phyloP scores from a whole-genome alignment of 805 yeast species.

The Saccharomycopsis microspora region DNA sequence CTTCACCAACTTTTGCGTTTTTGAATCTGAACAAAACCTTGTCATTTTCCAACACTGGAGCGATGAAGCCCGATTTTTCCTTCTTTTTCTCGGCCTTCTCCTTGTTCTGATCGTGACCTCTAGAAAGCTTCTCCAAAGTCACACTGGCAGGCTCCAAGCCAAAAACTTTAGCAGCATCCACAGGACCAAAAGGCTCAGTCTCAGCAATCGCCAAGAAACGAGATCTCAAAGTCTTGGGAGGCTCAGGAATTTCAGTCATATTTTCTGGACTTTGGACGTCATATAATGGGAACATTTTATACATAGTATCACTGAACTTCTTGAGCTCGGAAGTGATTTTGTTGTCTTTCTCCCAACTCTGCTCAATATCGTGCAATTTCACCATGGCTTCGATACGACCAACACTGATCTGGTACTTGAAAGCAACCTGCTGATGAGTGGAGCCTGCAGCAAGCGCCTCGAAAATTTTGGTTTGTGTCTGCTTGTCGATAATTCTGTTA shows the following conservation, averaged over 20 bases:
- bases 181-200: conserved; percentile 89
- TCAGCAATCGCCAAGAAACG: conserved; percentile 85
- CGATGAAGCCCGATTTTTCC: conserved; percentile 30
- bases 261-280: conserved; percentile 47
- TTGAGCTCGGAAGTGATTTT: conserved; percentile 40
- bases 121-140: conserved; percentile 57
- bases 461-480: conserved; percentile 49
- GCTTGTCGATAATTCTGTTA: conserved; percentile 45
- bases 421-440: conserved; percentile 64
- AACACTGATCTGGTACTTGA: conserved; percentile 66
- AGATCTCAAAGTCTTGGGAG: conserved; percentile 69
- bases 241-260: conserved; percentile 89
- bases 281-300: conserved; percentile 73
- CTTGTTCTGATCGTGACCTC: conserved; percentile 35
- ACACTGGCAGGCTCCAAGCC: conserved; percentile 81
- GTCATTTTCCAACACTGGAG: conserved; percentile 58
- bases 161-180: conserved; percentile 82
- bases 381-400: conserved; percentile 86
- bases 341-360: conserved; percentile 45
- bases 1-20: conserved; percentile 67
- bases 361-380: conserved; percentile 54
- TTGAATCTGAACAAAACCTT: conserved; percentile 63
- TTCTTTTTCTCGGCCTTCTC: conserved; percentile 17
- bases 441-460: conserved; percentile 39
- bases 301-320: conserved; percentile 28